These are phyloP conservation scores for Acorus calamus DNA, from an alignment of 106 monocot species.

Conservation along the genomic window DNA sequence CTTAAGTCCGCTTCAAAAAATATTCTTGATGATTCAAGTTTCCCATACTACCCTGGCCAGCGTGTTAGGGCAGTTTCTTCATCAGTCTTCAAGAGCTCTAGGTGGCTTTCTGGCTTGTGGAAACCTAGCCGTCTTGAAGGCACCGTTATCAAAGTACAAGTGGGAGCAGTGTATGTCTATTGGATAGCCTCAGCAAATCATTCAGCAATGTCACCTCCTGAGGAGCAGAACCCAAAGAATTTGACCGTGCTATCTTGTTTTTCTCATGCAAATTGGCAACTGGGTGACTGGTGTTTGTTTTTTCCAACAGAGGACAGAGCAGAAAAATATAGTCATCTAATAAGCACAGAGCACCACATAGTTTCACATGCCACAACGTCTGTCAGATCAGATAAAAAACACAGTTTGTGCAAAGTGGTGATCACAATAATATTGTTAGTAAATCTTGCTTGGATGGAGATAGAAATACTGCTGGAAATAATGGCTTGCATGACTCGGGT, in stretches of 20 bases:
- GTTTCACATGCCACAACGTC: neutral
- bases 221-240: conserved; percentile 82
- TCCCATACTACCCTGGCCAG: conserved; percentile 94
- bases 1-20: conserved; percentile 56
- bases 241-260: conserved; percentile 80
- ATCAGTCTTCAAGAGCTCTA: conserved; percentile 73
- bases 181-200: conserved; percentile 80
- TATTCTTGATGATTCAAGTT: conserved; percentile 43
- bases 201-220: conserved; percentile 45
- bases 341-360: too few species aligned
- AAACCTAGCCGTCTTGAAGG: conserved; percentile 85
- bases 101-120: conserved; percentile 81
- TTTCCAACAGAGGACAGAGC: too few species aligned
- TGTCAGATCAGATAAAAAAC: neutral
- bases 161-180: conserved; percentile 66
- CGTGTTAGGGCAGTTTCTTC: conserved; percentile 72
- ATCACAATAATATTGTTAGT: conserved; percentile 1
- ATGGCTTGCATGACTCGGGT: conserved; percentile 4
- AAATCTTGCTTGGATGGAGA: conserved; percentile 6
- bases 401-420: conserved; percentile 3
- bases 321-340: too few species aligned
- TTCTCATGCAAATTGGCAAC: conserved; percentile 80
- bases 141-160: conserved; percentile 77
- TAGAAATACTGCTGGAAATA: conserved; percentile 11
- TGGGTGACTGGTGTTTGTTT: conserved; percentile 87